Evolutionary conservation across 208 protist species (phyloP), one percentile per base, ranked within the genome.

Genomic region (Borovskyia barvae): DNA sequence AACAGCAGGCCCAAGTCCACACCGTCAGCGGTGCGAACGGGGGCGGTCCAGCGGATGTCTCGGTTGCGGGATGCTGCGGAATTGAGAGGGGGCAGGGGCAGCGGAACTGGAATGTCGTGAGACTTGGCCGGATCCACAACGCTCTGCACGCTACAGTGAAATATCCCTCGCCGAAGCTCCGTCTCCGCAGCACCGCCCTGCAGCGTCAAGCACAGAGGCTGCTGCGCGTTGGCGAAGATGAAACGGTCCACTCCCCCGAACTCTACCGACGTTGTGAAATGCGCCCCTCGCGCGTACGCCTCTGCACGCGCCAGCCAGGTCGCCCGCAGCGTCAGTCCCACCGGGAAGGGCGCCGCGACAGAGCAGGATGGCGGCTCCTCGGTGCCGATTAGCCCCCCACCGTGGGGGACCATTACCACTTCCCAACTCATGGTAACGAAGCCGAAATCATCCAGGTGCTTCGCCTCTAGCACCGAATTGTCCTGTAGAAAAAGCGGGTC

Each of bases 71-170:
- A 77, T 8, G 66, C 70, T 2, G 46, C 15, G 5, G 58, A 52
- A 0, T 61, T 52, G 20, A 90, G 67, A 14, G 82, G 67, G 0
- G 83, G 84, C 35, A 94, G 66, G 6, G 84, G 81, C 35, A 94
- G 45, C 26, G 66, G 39, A 7, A 88, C 68, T 2, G 65, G 52
- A 22, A 93, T 80, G 22, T 93, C 87, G 15, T 73, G 40, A 3
- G 82, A 75, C 46, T 65, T 64, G 17, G 59, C 52, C 14, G 72
- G 76, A 3, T 68, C 59, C 47, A 74, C 39, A 2, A 76, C 35
- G 42, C 81, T 87, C 39, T 90, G 87, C n/a, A 89, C 52, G 19
- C 62, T 72, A 60, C 87, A 93, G 65, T 93, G 80, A 24, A 93
- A 79, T 64, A 57, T 24, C 48, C 55, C 68, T 6, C 54, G 50